A percentile compares a stretch with the other conserved stretches of the same genome.
phyloP scores from a whole-genome alignment of 2,329 filamentous ascomycete species.

The Aspergillus quadricinctus region DNA sequence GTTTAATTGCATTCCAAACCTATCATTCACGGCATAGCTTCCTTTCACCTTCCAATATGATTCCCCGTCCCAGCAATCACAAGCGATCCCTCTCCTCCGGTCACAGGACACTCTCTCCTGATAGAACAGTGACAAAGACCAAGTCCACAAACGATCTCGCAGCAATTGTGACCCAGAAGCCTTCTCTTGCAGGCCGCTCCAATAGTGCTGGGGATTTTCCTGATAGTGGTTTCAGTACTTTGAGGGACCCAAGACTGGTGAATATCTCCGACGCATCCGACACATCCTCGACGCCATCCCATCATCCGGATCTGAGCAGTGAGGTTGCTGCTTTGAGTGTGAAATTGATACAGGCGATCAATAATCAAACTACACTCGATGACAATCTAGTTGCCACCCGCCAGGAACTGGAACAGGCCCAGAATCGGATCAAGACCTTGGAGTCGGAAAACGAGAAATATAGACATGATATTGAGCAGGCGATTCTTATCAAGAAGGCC shows the following conservation, averaged over 20 bases:
- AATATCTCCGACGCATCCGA: slow-evolving; percentile 33
- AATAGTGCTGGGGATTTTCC: slow-evolving; percentile 28
- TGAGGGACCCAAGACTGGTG: slow-evolving; percentile 42
- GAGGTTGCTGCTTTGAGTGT: slow-evolving; percentile 90
- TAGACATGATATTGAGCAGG: slow-evolving; percentile 64
- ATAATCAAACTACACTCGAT: slow-evolving; percentile 88
- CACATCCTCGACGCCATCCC: slow-evolving; percentile 31
- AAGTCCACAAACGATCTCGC: slow-evolving; percentile 42
- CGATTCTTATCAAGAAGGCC: slow-evolving; percentile 70
- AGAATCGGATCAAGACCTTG: slow-evolving; percentile 62
- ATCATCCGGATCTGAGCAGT: slow-evolving; percentile 58
- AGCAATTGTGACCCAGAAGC: slow-evolving; percentile 28
- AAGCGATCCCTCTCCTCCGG: slow-evolving; percentile 36
- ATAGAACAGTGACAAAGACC: slow-evolving; percentile 39
- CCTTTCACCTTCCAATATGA: slow-evolving; percentile 35
- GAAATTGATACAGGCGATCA: slow-evolving; percentile 96
- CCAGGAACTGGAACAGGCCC: slow-evolving; percentile 73
- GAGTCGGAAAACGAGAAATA: slow-evolving; percentile 67
- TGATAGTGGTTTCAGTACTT: slow-evolving; percentile 43
- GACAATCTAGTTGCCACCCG: slow-evolving; percentile 79
- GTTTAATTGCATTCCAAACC: slow-evolving; percentile 37
- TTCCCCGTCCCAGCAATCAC: slow-evolving; percentile 32
- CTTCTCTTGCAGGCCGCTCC: slow-evolving; percentile 17
- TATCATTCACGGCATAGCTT: slow-evolving; percentile 33
- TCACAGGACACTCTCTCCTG: slow-evolving; percentile 30